These are phyloP conservation scores for Dicorynia guianensis DNA, from an alignment of 306 rosid genomes.

Conservation along the genomic window DNA sequence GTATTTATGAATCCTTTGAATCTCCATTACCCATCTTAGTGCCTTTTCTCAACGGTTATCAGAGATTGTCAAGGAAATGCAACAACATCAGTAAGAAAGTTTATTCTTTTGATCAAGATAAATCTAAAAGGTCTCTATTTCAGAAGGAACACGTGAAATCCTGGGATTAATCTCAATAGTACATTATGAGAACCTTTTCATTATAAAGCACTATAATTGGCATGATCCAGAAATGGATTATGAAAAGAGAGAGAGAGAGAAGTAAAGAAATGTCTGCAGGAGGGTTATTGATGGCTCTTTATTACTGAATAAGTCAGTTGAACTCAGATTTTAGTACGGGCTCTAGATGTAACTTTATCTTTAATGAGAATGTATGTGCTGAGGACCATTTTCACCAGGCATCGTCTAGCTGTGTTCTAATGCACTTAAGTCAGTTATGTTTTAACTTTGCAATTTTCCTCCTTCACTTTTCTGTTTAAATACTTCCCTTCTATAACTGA, in stretches of 20 bases:
- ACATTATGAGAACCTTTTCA: conserved; percentile 3
- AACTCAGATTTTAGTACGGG: neutral
- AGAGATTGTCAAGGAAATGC: conserved; percentile 13
- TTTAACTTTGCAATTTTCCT: neutral
- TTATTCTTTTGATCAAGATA: neutral
- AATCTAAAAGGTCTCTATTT: neutral
- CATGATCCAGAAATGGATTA: conserved; percentile 3
- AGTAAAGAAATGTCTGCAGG: neutral
- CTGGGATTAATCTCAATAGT: too few species aligned
- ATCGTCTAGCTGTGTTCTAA: neutral
- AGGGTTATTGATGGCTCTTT: neutral
- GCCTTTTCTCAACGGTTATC: conserved; percentile 13
- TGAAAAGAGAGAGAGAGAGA: conserved; percentile 8
- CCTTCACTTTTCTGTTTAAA: neutral
- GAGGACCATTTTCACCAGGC: conserved; percentile 1
- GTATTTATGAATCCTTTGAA: neutral
- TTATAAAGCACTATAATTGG: neutral
- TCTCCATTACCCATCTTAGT: conserved; percentile 14
- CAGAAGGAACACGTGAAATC: conserved; percentile 9
- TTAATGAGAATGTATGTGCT: neutral
- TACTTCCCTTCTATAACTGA: neutral
- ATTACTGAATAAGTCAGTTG: neutral
- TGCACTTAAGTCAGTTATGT: neutral
- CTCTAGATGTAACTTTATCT: neutral
- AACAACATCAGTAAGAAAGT: neutral